phyloP scores from a whole-genome alignment of 345 rosid species.

The Hirschfeldia incana region DNA sequence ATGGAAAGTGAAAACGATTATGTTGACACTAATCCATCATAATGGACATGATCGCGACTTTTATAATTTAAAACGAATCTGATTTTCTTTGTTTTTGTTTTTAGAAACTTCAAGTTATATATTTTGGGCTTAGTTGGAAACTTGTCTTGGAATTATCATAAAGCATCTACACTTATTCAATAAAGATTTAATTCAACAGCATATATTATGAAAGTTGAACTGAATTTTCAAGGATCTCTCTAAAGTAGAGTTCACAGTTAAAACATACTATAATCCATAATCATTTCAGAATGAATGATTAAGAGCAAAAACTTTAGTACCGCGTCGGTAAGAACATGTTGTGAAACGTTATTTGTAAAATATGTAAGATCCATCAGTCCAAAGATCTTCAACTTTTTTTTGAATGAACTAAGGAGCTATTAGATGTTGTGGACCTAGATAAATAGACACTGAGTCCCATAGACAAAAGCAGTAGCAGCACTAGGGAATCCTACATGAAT shows the following conservation, averaged over 20 bases:
- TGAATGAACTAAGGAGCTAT: neutral
- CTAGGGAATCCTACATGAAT: neutral
- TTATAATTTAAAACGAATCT: neutral
- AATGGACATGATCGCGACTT: too few relatives aligned
- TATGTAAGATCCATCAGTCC: neutral
- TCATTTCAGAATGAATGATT: neutral
- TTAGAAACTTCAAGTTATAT: neutral
- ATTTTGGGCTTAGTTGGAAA: neutral
- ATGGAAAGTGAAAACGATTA: neutral
- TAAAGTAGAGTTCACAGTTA: neutral
- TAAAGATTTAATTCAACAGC: neutral
- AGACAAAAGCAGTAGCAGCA: neutral
- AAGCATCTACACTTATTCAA: neutral
- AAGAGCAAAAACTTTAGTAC: neutral
- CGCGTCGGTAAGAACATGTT: neutral
- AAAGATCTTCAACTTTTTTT: neutral
- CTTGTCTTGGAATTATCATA: neutral
- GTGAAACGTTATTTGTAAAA: neutral
- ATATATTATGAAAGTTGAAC: neutral
- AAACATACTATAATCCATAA: neutral
- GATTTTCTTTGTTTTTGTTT: neutral
- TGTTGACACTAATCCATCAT: neutral
- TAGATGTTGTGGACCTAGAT: neutral
- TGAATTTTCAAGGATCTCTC: neutral
- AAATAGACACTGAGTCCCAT: neutral